Conservation (phyloP, 2,329 filamentous ascomycete genomes). For the Colletotrichum siamense region DNA sequence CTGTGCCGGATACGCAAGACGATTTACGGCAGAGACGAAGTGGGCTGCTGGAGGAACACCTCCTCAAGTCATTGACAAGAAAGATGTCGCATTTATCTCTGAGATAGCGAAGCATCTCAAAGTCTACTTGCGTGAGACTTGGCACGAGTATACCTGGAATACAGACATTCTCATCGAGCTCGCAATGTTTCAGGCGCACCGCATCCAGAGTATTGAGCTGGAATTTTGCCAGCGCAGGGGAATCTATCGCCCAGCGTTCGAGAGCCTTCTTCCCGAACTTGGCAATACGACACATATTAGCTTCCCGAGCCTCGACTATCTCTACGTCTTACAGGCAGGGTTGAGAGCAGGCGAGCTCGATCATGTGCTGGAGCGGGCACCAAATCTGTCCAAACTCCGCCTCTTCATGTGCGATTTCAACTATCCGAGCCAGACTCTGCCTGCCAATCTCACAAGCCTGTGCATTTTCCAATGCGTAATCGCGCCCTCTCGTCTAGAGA, state of each 20-base stretch:
- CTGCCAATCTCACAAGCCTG: background rate
- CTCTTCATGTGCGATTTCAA: background rate
- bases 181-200: background rate
- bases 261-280: background rate
- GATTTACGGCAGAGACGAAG: background rate
- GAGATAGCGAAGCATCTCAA: background rate
- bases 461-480: background rate
- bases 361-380: background rate
- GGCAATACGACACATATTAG: background rate
- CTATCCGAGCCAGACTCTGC: background rate
- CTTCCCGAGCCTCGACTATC: background rate
- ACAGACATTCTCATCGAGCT: slow-evolving; percentile 3
- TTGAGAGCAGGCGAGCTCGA: background rate
- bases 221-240: background rate
- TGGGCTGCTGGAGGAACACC: background rate
- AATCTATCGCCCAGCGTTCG: slow-evolving; percentile 5
- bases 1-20: background rate
- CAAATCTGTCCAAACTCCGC: background rate
- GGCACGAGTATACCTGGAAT: slow-evolving; percentile 1
- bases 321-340: background rate
- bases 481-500: background rate
- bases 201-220: background rate
- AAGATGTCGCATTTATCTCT: background rate
- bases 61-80: background rate
- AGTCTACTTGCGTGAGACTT: background rate